These are phyloP conservation scores for Parasarocladium wereldwijsianum DNA, from an alignment of 2,329 filamentous ascomycete genomes.

Conservation along the genomic window DNA sequence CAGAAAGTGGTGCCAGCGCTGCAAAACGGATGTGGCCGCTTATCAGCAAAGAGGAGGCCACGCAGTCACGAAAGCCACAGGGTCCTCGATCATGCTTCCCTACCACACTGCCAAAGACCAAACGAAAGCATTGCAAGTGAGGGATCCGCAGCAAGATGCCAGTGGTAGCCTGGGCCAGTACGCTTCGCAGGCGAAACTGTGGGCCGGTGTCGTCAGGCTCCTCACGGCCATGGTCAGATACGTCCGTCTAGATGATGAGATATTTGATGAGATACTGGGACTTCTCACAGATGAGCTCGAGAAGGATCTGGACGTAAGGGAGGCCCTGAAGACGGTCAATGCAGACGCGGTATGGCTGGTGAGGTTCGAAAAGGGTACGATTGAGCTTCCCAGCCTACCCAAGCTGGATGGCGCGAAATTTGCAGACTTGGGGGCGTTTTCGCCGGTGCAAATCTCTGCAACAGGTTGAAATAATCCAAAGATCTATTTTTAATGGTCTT, in stretches of 20 bases:
- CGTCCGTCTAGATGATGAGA: constrained; percentile 50
- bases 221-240: constrained; percentile 45
- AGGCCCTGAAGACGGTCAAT: constrained; percentile 49
- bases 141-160: neutral
- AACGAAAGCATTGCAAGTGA: no score
- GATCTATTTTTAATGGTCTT: constrained; percentile 1
- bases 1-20: constrained; percentile 29
- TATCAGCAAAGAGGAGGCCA: neutral
- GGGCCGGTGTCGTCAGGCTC: constrained; percentile 46
- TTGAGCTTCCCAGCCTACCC: constrained; percentile 22
- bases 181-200: constrained; percentile 45
- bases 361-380: constrained; percentile 30
- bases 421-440: constrained; percentile 12
- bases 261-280: constrained; percentile 57
- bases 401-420: constrained; percentile 28
- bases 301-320: constrained; percentile 30
- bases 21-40: neutral
- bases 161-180: constrained; percentile 37
- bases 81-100: constrained; percentile 14
- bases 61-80: constrained; percentile 7
- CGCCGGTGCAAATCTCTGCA: neutral
- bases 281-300: constrained; percentile 39
- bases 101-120: neutral
- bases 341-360: constrained; percentile 65
- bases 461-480: neutral